Evolutionary conservation across 1,284 basidiomycete genomes (phyloP), one percentile per base, ranked within the genome.

Genomic region (Mycosarcoma maydis): DNA sequence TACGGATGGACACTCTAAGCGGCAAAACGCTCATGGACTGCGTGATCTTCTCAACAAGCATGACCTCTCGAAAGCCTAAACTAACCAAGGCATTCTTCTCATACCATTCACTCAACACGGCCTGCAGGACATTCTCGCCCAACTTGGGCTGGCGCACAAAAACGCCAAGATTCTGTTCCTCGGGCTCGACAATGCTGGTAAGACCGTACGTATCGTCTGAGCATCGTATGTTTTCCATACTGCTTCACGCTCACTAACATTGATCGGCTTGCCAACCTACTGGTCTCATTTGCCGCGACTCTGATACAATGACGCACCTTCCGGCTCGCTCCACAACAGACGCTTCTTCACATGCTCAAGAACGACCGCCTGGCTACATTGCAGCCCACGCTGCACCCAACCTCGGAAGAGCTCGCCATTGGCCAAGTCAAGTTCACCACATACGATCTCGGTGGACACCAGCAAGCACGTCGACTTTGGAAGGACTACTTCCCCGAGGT

Each of bases 401-500:
- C 96, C 19, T 98, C 96, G 32, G 96, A 99, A 85, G 96, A 98
- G 84, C 88, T 99, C 54, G 94, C 96, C 20, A 98, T 98, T 83
- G 96, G 96, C 64, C 94, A 92, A 80, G 92, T 98, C 80, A 98
- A 97, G 83, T 99, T 99, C 86, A 98, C 94, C 23, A 98, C 96
- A 0, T 96, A 98, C 80, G 96, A 99, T 83, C 87, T 99, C 55
- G 96, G 96, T 79, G 96, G 96, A 82, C 95, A 98, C 86, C 89
- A 91, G 83, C 95, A 98, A 83, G 93, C 96, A 52, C 94, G 96
- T 77, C 91, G 96, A 77, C 90, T 98, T 82, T 99, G 96, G 96
- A 90, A 93, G 72, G 95, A 99, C 84, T 99, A 98, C 86, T 98
- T 98, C 89, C 95, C 96, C 54, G 96, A 98, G 84, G 96, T 98